phyloP scores from a whole-genome alignment of 257 asterid species.

The Rehmannia glutinosa region DNA sequence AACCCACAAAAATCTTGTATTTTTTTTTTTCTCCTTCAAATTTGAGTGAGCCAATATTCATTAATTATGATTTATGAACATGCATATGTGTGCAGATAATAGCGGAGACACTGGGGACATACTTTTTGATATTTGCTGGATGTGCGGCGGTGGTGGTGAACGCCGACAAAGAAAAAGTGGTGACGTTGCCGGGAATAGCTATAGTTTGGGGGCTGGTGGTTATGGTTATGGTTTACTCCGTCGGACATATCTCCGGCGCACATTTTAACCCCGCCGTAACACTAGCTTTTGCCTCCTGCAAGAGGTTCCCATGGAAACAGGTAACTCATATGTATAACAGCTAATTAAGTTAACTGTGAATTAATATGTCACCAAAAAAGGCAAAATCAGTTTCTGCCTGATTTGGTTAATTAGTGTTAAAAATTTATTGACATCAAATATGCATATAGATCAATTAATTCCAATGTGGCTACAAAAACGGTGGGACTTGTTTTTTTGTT shows the following conservation, averaged over 20 bases:
- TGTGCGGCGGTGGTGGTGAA: slow-evolving; percentile 72
- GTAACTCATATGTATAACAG: no score
- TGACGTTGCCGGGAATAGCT: slow-evolving; percentile 70
- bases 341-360: no score
- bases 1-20: no score
- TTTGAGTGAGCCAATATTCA: no score
- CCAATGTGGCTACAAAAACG: no score
- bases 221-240: slow-evolving; percentile 80
- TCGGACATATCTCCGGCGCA: slow-evolving; percentile 92
- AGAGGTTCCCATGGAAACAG: slow-evolving; percentile 83
- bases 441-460: no score
- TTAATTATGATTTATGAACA: no score
- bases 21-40: not conserved
- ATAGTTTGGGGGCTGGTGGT: slow-evolving; percentile 81
- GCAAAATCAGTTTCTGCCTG: no score
- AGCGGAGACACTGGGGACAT: slow-evolving; percentile 79
- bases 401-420: no score
- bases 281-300: slow-evolving; percentile 74
- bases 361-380: no score
- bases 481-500: no score
- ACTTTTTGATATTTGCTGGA: slow-evolving; percentile 74
- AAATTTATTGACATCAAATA: no score
- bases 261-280: slow-evolving; percentile 94
- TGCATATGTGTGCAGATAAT: slow-evolving; percentile 69
- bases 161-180: slow-evolving; percentile 45